Percentiles rank a stretch among this genome's conserved stretches.
These are phyloP conservation scores for Hymenoscyphus occultus DNA, from an alignment of 2,329 filamentous ascomycete genomes.

Conservation along the genomic window DNA sequence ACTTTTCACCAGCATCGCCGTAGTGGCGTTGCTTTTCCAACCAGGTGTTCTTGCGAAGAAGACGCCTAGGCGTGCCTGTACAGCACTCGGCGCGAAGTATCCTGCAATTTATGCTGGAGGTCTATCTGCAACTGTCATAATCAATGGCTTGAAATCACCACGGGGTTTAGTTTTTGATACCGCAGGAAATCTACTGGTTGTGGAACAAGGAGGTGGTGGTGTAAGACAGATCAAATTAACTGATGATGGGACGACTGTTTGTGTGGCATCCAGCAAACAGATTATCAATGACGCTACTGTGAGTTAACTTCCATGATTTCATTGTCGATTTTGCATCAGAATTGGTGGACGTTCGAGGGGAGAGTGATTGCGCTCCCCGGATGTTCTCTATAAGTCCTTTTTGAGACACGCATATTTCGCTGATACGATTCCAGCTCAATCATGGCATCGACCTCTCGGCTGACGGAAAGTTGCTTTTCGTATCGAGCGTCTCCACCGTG, in stretches of 20 bases:
- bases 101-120: conserved; percentile 28
- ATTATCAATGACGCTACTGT: conserved; percentile 25
- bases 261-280: conserved; percentile 23
- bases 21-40: no score
- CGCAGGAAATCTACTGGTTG: conserved; percentile 34
- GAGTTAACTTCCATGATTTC: neutral
- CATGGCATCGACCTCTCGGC: conserved; percentile 53
- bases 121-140: conserved; percentile 33
- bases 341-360: no score
- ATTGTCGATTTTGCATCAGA: no score
- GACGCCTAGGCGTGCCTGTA: neutral
- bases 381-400: no score
- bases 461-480: conserved; percentile 53
- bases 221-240: conserved; percentile 26
- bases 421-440: conserved; percentile 43
- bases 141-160: conserved; percentile 26
- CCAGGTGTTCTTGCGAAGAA: no score
- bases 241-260: conserved; percentile 27
- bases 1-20: no score
- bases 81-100: neutral
- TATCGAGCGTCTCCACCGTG: conserved; percentile 55
- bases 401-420: neutral
- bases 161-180: conserved; percentile 36
- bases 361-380: no score
- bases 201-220: conserved; percentile 32